Evolutionary conservation across 345 rosid species (phyloP).

Genomic region (Eucalyptus lansdowneana): DNA sequence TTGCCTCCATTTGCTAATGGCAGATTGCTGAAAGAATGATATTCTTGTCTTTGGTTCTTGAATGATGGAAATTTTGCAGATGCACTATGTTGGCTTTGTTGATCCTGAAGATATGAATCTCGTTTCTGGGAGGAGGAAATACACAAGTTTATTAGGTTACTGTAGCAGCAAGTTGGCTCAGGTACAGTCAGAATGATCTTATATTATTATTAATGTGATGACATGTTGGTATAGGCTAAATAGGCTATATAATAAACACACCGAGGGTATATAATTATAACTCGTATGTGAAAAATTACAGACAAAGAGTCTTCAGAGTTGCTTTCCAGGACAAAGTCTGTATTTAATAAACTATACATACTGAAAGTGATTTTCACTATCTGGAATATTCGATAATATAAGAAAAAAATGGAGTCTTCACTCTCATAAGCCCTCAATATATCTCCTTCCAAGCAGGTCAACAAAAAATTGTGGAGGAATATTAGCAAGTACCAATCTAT

Average conservation of each 20-base stretch:
- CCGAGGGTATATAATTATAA: not conserved
- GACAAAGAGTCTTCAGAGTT: not conserved
- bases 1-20: not conserved
- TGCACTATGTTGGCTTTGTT: slow-evolving; percentile 87
- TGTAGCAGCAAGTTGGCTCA: slow-evolving; percentile 79
- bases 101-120: slow-evolving; percentile 88
- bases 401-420: not conserved
- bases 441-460: not conserved
- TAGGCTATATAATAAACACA: not conserved
- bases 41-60: not conserved
- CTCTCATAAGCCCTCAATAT: not conserved
- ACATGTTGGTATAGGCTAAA: not conserved
- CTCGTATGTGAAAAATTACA: not conserved
- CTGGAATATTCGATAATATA: not conserved
- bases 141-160: slow-evolving; percentile 66
- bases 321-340: not conserved
- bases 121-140: slow-evolving; percentile 64
- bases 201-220: not conserved
- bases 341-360: not conserved
- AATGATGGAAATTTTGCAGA: slow-evolving; percentile 20
- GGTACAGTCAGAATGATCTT: slow-evolving; percentile 28
- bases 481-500: not conserved
- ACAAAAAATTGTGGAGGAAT: not conserved
- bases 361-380: not conserved
- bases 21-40: not conserved